Evolutionary conservation across 768 basidiomycete species (phyloP), one percentile per base, ranked within the genome.

Genomic region (Phylloporus sp.): DNA sequence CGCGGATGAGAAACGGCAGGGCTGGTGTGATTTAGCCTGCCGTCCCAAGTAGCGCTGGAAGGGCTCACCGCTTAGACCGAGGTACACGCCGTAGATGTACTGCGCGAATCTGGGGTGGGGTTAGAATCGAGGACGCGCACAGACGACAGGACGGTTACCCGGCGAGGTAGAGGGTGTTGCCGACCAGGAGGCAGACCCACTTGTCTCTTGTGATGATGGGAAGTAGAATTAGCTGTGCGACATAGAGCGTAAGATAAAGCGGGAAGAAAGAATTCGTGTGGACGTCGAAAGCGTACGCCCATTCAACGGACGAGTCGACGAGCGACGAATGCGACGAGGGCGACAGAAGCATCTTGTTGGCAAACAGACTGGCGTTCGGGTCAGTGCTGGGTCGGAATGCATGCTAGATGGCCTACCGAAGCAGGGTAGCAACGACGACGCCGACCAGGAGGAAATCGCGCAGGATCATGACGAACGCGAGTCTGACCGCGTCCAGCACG

Each of bases 261-360:
- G 93, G 93, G 68, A 97, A 95, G 75, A 97, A 98, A 4, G 92
- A 86, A 59, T 98, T 97, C 49, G 87, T 94, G 67, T 96, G 93
- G 14, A 97, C 87, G 65, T 98, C 95, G 59, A 98, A 95, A 11
- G 90, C 91, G 66, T 96, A 98, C 5, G 86, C 88, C 89, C 85
- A 93, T 73, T 92, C 90, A 24, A 92, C 86, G 17, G 69, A 69
- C 35, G 86, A 80, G 55, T 86, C 82, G n/a, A 79, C 75, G 0
- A 77, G 78, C 10, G 82, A 76, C 23, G 82, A 78, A 64, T 84
- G 86, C 9, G 87, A 81, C 10, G 86, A 79, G 11, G 86, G 82
- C 0, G 83, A 82, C 42, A 86, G 65, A 14, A 87, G 74, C 1
- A 84, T 75, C 35, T 74, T 77, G 63, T 90, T 93, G 29, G 88